Percentiles rank a stretch among this genome's conserved stretches.
These are phyloP conservation scores for Colletotrichum eleusines DNA, from an alignment of 2,329 filamentous ascomycete species.

Conservation along the genomic window DNA sequence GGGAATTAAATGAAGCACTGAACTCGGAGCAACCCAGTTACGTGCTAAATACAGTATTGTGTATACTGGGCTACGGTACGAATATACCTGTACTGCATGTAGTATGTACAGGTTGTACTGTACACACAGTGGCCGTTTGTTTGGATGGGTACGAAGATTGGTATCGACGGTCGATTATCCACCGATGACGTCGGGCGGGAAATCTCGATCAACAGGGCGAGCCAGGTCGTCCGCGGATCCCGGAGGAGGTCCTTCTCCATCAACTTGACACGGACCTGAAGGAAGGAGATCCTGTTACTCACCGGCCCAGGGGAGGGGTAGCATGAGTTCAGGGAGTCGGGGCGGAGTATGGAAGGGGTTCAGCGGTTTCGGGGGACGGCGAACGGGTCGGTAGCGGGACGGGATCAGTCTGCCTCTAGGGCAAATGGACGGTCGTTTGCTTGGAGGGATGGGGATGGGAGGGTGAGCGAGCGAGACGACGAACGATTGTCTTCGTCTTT, in stretches of 20 bases:
- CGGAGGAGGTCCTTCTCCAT: constrained; percentile 25
- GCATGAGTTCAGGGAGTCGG: background rate
- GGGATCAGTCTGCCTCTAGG: background rate
- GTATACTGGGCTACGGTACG: too few relatives aligned
- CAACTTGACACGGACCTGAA: constrained; percentile 38
- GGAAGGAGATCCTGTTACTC: constrained; percentile 16
- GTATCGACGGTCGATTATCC: constrained; percentile 18
- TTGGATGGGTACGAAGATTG: constrained; percentile 3
- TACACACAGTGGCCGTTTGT: too few relatives aligned
- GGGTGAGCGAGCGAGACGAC: background rate
- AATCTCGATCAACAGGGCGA: constrained; percentile 26
- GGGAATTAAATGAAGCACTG: too few relatives aligned
- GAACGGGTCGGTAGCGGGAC: background rate
- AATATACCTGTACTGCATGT: too few relatives aligned
- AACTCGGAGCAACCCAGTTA: too few relatives aligned
- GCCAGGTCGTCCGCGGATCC: background rate
- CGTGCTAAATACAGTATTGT: too few relatives aligned
- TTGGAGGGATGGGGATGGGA: background rate
- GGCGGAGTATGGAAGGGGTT: background rate
- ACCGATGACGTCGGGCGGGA: constrained; percentile 33
- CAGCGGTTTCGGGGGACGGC: background rate
- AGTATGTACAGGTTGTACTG: too few relatives aligned
- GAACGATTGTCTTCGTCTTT: background rate
- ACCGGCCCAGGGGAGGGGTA: background rate
- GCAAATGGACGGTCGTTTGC: background rate